Conservation (phyloP, 2,329 filamentous ascomycete species). For the Fusarium pseudograminearum region DNA sequence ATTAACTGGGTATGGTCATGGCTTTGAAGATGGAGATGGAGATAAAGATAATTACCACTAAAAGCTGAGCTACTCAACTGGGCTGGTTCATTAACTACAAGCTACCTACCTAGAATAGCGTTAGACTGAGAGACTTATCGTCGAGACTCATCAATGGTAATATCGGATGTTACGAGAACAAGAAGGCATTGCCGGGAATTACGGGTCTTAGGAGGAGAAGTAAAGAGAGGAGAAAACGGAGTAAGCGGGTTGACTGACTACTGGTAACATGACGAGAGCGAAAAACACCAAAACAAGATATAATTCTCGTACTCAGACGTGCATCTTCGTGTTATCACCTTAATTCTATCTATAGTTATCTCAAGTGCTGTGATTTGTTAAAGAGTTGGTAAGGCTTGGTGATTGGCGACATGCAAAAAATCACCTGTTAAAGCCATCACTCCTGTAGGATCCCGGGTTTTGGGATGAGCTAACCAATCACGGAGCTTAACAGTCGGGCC, state of each 20-base stretch:
- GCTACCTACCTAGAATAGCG: background rate
- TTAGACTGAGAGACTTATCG: conserved; percentile 13
- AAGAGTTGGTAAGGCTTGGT: background rate
- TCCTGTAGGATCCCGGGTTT: conserved; percentile 5
- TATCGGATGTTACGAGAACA: conserved; percentile 24
- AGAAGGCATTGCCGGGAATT: conserved; percentile 23
- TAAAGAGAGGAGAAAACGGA: background rate
- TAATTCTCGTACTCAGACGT: conserved; percentile 11
- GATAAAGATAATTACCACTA: conserved; percentile 5
- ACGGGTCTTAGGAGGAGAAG: conserved; percentile 2
- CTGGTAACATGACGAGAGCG: background rate
- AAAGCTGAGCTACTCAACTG: background rate
- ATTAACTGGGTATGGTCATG: conserved; percentile 28
- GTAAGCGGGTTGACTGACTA: no score
- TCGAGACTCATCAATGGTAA: conserved; percentile 6
- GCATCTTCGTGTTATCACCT: conserved; percentile 14
- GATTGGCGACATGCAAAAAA: conserved; percentile 13
- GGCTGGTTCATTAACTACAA: background rate
- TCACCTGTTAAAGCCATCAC: conserved; percentile 8
- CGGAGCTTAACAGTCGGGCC: conserved; percentile 40
- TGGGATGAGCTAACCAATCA: conserved; percentile 33
- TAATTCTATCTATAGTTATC: conserved; percentile 10
- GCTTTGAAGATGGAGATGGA: conserved; percentile 5
- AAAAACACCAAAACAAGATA: background rate
- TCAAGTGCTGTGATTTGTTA: background rate